These are phyloP conservation scores for Alternaria panax DNA, from an alignment of 2,329 filamentous ascomycete species.

Conservation along the genomic window DNA sequence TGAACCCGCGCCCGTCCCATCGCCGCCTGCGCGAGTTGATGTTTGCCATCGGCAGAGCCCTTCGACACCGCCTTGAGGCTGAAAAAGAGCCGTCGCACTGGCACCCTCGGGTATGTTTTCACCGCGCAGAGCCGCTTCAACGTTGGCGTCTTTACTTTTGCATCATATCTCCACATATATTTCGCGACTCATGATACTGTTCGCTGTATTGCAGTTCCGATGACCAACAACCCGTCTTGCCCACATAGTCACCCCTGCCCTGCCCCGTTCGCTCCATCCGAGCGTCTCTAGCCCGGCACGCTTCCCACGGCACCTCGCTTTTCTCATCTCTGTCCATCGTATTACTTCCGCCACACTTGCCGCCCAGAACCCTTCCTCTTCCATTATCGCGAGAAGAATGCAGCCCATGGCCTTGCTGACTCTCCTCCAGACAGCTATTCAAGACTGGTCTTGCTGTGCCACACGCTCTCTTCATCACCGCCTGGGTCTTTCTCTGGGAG, in stretches of 20 bases:
- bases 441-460: constrained; percentile 31
- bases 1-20: constrained; percentile 10
- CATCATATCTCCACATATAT: constrained; percentile 19
- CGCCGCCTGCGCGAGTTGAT: constrained; percentile 25
- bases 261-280: constrained; percentile 20
- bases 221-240: constrained; percentile 20
- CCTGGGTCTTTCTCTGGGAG: constrained; percentile 23
- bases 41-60: constrained; percentile 41
- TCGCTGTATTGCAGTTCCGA: constrained; percentile 19
- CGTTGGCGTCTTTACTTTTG: constrained; percentile 26
- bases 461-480: constrained; percentile 27
- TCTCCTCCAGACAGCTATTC: constrained; percentile 30
- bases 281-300: constrained; percentile 23
- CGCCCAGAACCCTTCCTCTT: neutral
- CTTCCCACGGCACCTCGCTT: constrained; percentile 18
- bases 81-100: constrained; percentile 47
- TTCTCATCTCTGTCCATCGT: constrained; percentile 10
- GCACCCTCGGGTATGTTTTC: constrained; percentile 47
- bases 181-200: constrained; percentile 8
- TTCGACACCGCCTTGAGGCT: constrained; percentile 49
- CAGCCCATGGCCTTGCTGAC: constrained; percentile 38
- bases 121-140: constrained; percentile 47
- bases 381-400: constrained; percentile 23
- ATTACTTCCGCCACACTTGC: neutral
- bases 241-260: constrained; percentile 20